Evolutionary conservation across 441 rosid species (phyloP).

Genomic region (Melastoma candidum): DNA sequence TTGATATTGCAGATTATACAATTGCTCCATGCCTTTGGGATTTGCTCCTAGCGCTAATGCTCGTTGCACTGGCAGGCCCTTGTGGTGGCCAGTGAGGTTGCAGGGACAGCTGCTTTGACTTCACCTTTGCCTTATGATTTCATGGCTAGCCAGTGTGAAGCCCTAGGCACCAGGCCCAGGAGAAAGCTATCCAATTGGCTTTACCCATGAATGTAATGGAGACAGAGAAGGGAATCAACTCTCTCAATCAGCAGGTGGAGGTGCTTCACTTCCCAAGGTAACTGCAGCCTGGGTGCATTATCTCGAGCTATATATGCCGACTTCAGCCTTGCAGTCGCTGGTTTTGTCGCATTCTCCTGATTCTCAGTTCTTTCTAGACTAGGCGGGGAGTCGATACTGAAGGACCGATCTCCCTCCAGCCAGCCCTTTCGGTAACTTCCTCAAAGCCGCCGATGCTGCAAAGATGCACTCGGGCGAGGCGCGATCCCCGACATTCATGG

Average conservation of each 20-base stretch:
- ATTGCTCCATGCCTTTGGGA: too few species aligned
- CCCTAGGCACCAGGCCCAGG: constrained; percentile 66
- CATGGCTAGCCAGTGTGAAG: constrained; percentile 81
- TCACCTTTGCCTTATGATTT: constrained; percentile 83
- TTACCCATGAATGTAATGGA: constrained; percentile 47
- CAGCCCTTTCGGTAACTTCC: constrained; percentile 93
- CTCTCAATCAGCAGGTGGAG: constrained; percentile 23
- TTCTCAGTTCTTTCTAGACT: neutral
- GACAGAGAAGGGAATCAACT: constrained; percentile 16
- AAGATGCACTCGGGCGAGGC: too few species aligned
- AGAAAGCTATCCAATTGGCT: constrained; percentile 91
- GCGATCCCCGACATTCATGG: too few species aligned
- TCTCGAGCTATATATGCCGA: neutral
- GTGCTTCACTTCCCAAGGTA: constrained; percentile 31
- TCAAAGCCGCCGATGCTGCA: constrained; percentile 72
- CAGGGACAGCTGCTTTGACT: constrained; percentile 61
- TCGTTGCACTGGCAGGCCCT: constrained; percentile 49
- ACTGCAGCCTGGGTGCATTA: neutral
- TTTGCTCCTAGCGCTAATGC: neutral
- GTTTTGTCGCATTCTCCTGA: neutral
- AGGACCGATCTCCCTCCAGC: constrained; percentile 75
- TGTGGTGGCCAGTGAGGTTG: constrained; percentile 92
- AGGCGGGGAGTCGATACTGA: constrained; percentile 18
- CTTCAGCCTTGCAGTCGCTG: neutral
- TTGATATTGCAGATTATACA: too few species aligned